phyloP scores from a whole-genome alignment of 768 basidiomycete species.

The Tulasnella sp. region DNA sequence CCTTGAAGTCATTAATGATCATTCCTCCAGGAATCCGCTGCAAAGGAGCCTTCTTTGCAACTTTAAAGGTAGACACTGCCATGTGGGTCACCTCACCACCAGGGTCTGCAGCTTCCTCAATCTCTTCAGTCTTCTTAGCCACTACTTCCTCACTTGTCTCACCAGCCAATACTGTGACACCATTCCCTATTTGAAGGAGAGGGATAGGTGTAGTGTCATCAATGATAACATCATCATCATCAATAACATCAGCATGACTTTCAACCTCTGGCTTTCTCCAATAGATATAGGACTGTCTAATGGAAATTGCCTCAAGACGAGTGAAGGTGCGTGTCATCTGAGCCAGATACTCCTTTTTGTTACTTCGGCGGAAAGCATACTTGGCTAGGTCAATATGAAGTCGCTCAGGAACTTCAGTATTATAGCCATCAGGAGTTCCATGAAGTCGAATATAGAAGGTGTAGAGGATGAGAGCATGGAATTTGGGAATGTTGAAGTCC shows the following conservation, averaged over 20 bases:
- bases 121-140: neutral
- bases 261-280: slow-evolving; percentile 18
- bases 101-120: neutral
- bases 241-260: neutral
- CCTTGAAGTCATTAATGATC: neutral
- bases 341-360: slow-evolving; percentile 28
- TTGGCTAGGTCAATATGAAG: slow-evolving; percentile 37
- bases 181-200: neutral
- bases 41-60: neutral
- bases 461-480: slow-evolving; percentile 28
- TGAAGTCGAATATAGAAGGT: slow-evolving; percentile 21
- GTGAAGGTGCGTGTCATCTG: slow-evolving; percentile 34
- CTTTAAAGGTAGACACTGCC: neutral
- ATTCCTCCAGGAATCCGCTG: neutral
- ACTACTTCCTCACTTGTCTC: neutral
- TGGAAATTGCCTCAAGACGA: slow-evolving; percentile 27
- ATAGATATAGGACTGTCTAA: slow-evolving; percentile 23
- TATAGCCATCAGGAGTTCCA: slow-evolving; percentile 29
- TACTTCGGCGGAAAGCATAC: slow-evolving; percentile 25
- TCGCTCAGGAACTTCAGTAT: slow-evolving; percentile 29
- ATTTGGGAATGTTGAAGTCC: slow-evolving; percentile 32
- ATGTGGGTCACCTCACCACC: neutral
- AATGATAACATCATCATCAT: neutral
- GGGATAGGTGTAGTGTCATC: neutral
- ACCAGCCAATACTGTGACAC: neutral